Conservation (phyloP, 495 filamentous ascomycete species). For the Neurospora africana region DNA sequence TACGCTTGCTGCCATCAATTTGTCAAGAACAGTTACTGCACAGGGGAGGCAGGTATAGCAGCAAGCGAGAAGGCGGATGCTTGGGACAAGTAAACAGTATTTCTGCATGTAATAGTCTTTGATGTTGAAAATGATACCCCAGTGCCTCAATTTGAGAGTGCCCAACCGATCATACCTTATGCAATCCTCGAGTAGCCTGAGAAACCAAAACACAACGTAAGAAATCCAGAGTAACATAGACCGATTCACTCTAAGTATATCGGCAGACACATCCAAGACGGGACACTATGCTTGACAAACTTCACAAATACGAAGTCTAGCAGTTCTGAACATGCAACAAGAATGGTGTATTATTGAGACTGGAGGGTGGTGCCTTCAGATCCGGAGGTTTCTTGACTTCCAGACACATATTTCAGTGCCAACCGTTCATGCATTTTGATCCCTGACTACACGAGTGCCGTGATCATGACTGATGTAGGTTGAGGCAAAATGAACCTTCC, state of each 20-base stretch:
- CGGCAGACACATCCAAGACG: not conserved
- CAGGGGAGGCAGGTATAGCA: constrained; percentile 70
- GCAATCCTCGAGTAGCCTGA: not conserved
- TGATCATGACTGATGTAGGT: constrained; percentile 20
- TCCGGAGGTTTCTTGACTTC: constrained; percentile 7
- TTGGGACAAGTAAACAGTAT: constrained; percentile 15
- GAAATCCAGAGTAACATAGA: not conserved
- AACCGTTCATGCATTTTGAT: constrained; percentile 19
- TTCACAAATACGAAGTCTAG: not conserved
- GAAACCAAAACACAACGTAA: not conserved
- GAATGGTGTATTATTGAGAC: constrained; percentile 6
- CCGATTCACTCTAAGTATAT: not conserved
- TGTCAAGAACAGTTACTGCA: constrained; percentile 94
- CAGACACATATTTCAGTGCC: constrained; percentile 12
- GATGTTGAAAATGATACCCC: constrained; percentile 20
- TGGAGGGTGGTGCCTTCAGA: not conserved
- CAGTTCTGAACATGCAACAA: not conserved
- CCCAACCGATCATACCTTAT: not conserved
- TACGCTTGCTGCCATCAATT: constrained; percentile 91
- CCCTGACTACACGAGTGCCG: constrained; percentile 21
- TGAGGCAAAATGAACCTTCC: constrained; percentile 18
- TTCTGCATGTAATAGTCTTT: not conserved
- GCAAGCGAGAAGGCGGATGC: constrained; percentile 29
- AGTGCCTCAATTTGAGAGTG: not conserved
- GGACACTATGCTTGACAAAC: not conserved